A percentile compares a stretch with the other conserved stretches of the same genome.
These are phyloP conservation scores for Catharanthus roseus DNA, from an alignment of 257 asterid genomes.

Conservation along the genomic window DNA sequence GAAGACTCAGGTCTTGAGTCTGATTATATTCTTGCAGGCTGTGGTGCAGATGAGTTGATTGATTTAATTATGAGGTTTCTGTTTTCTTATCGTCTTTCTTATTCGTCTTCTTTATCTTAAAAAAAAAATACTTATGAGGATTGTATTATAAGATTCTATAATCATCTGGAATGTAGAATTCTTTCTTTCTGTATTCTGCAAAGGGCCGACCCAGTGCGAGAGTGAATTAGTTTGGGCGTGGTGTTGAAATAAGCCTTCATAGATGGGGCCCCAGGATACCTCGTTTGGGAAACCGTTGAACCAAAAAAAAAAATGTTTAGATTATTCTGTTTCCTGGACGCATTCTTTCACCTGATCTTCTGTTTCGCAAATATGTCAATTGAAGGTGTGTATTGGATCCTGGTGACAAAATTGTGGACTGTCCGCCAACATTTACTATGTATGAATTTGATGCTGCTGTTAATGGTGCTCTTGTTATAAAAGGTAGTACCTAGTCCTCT, in stretches of 20 bases:
- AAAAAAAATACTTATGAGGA: neutral
- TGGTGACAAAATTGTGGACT: constrained; percentile 89
- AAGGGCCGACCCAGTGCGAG: too few species aligned
- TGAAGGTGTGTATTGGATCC: constrained; percentile 91
- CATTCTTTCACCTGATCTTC: constrained; percentile 1
- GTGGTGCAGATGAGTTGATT: constrained; percentile 98
- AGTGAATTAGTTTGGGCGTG: too few species aligned
- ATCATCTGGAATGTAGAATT: constrained; percentile 4
- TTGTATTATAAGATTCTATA: constrained; percentile 9
- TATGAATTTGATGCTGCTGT: constrained; percentile 98
- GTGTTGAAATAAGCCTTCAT: too few species aligned
- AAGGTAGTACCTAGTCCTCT: constrained; percentile 41
- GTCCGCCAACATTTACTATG: constrained; percentile 98
- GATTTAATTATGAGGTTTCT: constrained; percentile 91
- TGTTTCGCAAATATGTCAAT: constrained; percentile 9
- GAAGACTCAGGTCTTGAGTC: constrained; percentile 92
- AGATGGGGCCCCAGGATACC: too few species aligned
- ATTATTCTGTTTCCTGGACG: constrained; percentile 7
- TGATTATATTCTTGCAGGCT: constrained; percentile 81
- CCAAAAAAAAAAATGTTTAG: constrained; percentile 1
- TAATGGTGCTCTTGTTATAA: constrained; percentile 81
- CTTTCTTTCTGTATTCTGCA: neutral
- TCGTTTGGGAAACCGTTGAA: too few species aligned
- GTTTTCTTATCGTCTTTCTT: neutral
- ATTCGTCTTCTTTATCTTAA: neutral